Evolutionary conservation across 2,329 filamentous ascomycete genomes (phyloP), one percentile per base, ranked within the genome.

Genomic region (Penicillium paneum): DNA sequence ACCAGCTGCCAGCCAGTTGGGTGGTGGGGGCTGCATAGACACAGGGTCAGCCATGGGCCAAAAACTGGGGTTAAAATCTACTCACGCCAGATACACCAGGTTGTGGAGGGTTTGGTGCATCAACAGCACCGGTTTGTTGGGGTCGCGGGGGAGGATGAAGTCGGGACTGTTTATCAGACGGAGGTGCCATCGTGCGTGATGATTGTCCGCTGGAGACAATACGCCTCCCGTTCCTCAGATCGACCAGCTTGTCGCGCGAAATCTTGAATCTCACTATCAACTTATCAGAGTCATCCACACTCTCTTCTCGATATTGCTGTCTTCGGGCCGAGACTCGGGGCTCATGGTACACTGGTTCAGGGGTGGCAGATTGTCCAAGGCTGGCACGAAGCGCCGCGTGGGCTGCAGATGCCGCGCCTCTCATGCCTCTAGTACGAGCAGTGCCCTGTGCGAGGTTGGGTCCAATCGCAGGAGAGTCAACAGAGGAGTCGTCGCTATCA

Each of bases 401-500:
- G 5, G 93, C 93, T 40, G 88, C 89, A 26, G 86, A 87, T 15
- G 93, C 93, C 15, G 93, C 93, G 49, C 91, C 91, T 53, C 93
- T 87, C 83, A 97, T 91, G 45, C 88, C 88, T 70, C 93, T 84
- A 8, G 91, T 96, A 59, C 93, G 84, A 35, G 91, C 87, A 1
- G 92, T 96, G 42, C 90, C 91, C 61, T 79, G 79, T 45, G 74
- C 67, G 34, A 84, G 79, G 42, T 91, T 76, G 59, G 89, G 84
- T 7, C 88, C 85, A 36, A 88, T 82, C 2, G 88, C 89, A 3
- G 91, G 91, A n/a, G 92, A 96, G 56, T 95, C 92, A 17, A 88
- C 85, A 1, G 82, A 85, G 0, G 91, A 96, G 55, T 95, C 90
- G 53, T 97, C 93, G 68, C 90, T 96, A 28, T 96, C 91, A 45